Conservation (phyloP, 2,329 filamentous ascomycete genomes). For the Aspergillus fijiensis region DNA sequence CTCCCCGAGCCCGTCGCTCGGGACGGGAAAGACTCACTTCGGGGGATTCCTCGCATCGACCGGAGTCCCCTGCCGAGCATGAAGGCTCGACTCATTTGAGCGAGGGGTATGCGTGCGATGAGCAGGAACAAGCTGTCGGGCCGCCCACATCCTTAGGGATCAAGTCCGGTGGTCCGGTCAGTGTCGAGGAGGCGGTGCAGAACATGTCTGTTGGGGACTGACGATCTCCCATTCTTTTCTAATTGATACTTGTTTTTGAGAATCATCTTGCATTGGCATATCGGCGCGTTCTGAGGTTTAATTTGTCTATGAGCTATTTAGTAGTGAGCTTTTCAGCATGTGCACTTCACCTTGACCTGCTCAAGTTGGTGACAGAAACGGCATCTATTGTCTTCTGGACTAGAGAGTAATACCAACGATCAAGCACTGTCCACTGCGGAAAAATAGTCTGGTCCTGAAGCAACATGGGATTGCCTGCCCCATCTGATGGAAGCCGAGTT, state of each 20-base stretch:
- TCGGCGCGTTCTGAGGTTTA: background rate
- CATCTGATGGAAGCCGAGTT: too few relatives aligned
- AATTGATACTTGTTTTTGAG: background rate
- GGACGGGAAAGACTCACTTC: conserved; percentile 32
- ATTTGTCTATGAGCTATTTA: too few relatives aligned
- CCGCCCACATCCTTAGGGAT: conserved; percentile 1
- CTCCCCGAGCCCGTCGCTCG: conserved; percentile 45
- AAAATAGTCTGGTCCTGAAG: too few relatives aligned
- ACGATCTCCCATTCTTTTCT: background rate
- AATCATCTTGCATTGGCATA: background rate
- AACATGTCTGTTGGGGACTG: conserved; percentile 26
- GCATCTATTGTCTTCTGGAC: too few relatives aligned
- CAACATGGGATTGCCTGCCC: too few relatives aligned
- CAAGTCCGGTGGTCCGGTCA: conserved; percentile 17
- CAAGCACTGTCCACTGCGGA: too few relatives aligned
- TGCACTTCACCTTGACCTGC: too few relatives aligned
- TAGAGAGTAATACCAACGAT: too few relatives aligned
- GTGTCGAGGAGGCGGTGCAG: conserved; percentile 37
- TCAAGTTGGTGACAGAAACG: too few relatives aligned
- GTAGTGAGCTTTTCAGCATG: too few relatives aligned
- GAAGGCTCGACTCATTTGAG: background rate
- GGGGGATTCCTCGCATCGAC: conserved; percentile 26
- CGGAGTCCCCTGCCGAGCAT: conserved; percentile 16
- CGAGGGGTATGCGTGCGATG: background rate
- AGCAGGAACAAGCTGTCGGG: background rate